These are phyloP conservation scores for Wickerhamiella occidentalis DNA, from an alignment of 805 yeast species.

Conservation along the genomic window DNA sequence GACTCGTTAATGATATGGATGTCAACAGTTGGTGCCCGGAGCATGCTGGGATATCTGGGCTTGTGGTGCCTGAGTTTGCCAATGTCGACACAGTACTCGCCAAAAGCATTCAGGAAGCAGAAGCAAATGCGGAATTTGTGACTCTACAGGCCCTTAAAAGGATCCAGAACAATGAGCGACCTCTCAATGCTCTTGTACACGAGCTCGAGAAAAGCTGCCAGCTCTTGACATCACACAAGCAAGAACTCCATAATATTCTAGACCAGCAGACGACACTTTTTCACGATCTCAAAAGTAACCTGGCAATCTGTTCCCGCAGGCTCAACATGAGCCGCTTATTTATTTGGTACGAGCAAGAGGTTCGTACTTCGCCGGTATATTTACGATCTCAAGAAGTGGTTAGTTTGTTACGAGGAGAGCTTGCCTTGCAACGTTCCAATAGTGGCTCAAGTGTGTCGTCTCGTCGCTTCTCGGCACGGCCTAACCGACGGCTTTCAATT, in stretches of 20 bases:
- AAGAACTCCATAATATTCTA: background rate
- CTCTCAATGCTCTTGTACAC: slow-evolving; percentile 4
- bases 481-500: slow-evolving; percentile 22
- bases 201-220: slow-evolving; percentile 6
- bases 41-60: background rate
- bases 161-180: background rate
- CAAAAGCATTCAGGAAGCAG: slow-evolving; percentile 15
- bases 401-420: slow-evolving; percentile 9
- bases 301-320: background rate
- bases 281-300: background rate
- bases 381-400: slow-evolving; percentile 12
- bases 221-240: slow-evolving; percentile 2
- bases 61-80: background rate
- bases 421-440: slow-evolving; percentile 18
- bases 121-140: slow-evolving; percentile 15
- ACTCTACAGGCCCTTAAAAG: background rate
- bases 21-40: slow-evolving; percentile 8
- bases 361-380: slow-evolving; percentile 13
- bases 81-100: background rate
- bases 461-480: slow-evolving; percentile 19
- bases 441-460: slow-evolving; percentile 19
- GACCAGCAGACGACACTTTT: slow-evolving; percentile 1
- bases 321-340: slow-evolving; percentile 7
- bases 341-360: slow-evolving; percentile 23
- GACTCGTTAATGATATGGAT: slow-evolving; percentile 23